Percentiles rank a stretch among this genome's conserved stretches.
Conservation (phyloP, 345 rosid genomes). For the Lagerstroemia speciosa region DNA sequence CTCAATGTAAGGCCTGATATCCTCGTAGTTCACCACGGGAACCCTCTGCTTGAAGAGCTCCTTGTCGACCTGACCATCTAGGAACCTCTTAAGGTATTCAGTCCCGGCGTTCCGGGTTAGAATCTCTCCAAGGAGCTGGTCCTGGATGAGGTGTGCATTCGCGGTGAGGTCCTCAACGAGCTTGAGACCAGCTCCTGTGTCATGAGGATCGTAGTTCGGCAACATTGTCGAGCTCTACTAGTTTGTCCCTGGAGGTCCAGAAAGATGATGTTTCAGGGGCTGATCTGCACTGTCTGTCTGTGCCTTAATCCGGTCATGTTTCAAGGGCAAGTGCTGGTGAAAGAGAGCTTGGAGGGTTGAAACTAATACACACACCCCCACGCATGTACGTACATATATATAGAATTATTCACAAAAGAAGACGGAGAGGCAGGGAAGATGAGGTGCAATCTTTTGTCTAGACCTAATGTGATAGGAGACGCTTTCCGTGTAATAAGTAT, state of each 20-base stretch:
- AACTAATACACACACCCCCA: not conserved
- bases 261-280: slow-evolving; percentile 1
- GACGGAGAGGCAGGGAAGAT: too few species aligned
- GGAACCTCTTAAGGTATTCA: slow-evolving; percentile 50
- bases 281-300: not conserved
- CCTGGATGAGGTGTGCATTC: slow-evolving; percentile 51
- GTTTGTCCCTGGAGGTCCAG: too few species aligned
- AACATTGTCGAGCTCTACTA: slow-evolving; percentile 32
- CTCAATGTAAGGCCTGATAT: slow-evolving; percentile 60
- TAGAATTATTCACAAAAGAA: not conserved
- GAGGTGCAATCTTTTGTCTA: too few species aligned
- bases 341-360: not conserved
- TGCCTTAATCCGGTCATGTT: not conserved
- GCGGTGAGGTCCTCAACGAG: slow-evolving; percentile 64
- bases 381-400: too few species aligned
- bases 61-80: slow-evolving; percentile 37
- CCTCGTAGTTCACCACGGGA: slow-evolving; percentile 77
- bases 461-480: too few species aligned
- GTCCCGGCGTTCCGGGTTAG: slow-evolving; percentile 46
- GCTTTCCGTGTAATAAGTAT: too few species aligned
- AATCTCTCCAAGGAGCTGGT: slow-evolving; percentile 48
- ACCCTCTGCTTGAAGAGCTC: slow-evolving; percentile 53
- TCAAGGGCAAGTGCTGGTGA: too few species aligned
- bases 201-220: slow-evolving; percentile 64
- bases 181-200: slow-evolving; percentile 58